Conservation (phyloP, 2,329 filamentous ascomycete species). For the Exophiala phaeomuriformis region DNA sequence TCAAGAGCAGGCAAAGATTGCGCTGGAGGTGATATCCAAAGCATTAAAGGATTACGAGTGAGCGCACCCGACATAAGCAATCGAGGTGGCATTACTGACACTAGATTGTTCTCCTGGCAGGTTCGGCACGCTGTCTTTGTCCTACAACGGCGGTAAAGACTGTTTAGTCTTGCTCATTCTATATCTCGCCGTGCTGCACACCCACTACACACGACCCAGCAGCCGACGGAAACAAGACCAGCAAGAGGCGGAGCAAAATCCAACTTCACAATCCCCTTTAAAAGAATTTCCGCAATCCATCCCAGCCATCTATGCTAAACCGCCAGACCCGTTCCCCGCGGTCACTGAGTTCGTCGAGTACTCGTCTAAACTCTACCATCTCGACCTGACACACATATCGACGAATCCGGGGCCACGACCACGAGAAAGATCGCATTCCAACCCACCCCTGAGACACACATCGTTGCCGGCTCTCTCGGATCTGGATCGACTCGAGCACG, state of each 20-base stretch:
- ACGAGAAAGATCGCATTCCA: conserved; percentile 21
- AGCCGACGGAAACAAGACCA: conserved; percentile 2
- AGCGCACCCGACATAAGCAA: conserved; percentile 28
- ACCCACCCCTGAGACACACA: conserved; percentile 10
- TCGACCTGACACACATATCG: conserved; percentile 67
- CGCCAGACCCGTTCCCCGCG: conserved; percentile 72
- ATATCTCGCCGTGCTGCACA: conserved; percentile 60
- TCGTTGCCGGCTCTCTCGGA: neutral
- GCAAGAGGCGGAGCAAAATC: neutral
- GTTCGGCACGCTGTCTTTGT: conserved; percentile 71
- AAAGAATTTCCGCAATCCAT: conserved; percentile 45
- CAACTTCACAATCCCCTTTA: neutral
- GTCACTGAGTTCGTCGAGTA: conserved; percentile 75
- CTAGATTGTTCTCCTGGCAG: conserved; percentile 39
- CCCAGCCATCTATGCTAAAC: conserved; percentile 83
- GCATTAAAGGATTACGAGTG: conserved; percentile 71
- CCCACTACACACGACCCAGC: conserved; percentile 26
- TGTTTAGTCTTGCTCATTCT: conserved; percentile 86
- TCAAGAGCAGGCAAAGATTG: conserved; percentile 66
- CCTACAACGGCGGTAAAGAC: conserved; percentile 97
- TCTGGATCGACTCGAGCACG: neutral
- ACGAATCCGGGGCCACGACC: conserved; percentile 44
- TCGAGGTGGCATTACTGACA: neutral
- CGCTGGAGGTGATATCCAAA: conserved; percentile 65
- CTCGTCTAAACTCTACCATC: conserved; percentile 61